Evolutionary conservation across 345 rosid species (phyloP), one percentile per base, ranked within the genome.

Genomic region (Aegle marmelos): DNA sequence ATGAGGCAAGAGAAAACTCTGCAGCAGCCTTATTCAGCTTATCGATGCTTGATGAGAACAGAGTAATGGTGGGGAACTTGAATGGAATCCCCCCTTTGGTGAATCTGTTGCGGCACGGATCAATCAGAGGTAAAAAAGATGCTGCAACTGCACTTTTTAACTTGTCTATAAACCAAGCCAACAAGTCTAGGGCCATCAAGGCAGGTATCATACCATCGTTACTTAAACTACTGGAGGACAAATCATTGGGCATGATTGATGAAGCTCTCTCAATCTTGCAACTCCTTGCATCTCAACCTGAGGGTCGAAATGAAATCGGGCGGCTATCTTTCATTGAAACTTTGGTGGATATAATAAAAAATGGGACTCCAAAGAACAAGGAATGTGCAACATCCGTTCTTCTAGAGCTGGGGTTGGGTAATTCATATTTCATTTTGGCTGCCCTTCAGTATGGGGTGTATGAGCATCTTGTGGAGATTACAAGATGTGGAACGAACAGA

Each of bases 101-200:
- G 9, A 68, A 83, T 13, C 90, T 90, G 61, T 50, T 90, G 53
- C 78, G 76, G 48, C 74, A 86, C 2, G 94, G 94, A 30, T 83
- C 94, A 6, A 56, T 69, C 56, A 82, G 94, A 70, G 94, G 92
- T 1, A 90, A 86, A 83, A 90, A 90, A 17, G 94, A 89, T 59
- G 92, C 94, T n/a, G 91, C 91, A 14, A 90, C 92, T 1, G 92
- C 94, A 45, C 88, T 90, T 9, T 90, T 90, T 79, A 89, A 89
- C 83, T 57, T 90, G 72, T 85, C 87, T 21, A 65, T 90, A 65
- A 88, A 86, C 84, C 87, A 89, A 57, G 25, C 81, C 65, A 90
- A 90, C 88, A 90, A 89, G 82, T 78, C 81, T 9, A 86, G 85
- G 76, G 92, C 92, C 53, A 86, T 90, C 50, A 81, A 82, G 71